A percentile compares a stretch with the other conserved stretches of the same genome.
Evolutionary conservation across 2,329 filamentous ascomycete genomes (phyloP).

Genomic region (Colletotrichum sp.): DNA sequence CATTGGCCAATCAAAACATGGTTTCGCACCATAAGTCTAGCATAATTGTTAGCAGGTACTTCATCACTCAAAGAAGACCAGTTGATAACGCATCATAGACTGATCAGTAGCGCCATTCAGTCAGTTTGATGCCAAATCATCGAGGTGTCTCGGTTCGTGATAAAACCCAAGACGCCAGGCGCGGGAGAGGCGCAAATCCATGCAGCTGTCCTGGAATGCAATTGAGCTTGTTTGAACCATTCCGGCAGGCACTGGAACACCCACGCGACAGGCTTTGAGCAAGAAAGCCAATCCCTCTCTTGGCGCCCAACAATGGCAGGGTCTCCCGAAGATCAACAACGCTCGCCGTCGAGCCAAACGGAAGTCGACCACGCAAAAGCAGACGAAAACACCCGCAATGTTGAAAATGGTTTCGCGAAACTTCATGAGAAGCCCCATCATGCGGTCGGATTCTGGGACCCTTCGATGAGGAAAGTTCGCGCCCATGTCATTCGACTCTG

Average conservation of each 20-base stretch:
- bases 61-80: neutral
- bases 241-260: neutral
- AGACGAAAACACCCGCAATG: neutral
- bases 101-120: neutral
- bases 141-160: neutral
- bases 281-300: neutral
- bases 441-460: conserved; percentile 51
- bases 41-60: neutral
- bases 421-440: conserved; percentile 21
- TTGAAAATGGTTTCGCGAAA: neutral
- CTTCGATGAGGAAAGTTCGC: conserved; percentile 31
- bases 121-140: neutral
- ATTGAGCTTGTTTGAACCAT: neutral
- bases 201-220: neutral
- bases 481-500: conserved; percentile 29
- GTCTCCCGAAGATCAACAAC: neutral
- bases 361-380: neutral
- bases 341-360: neutral
- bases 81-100: conserved; percentile 8
- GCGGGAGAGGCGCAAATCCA: neutral
- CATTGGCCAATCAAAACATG: neutral
- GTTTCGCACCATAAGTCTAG: fast-evolving
- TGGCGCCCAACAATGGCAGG: neutral
- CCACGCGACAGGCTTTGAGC: neutral
- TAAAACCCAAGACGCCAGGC: conserved; percentile 1